These are phyloP conservation scores for Dimargaris xerosporica DNA, from an alignment of 192 early-diverging fungal species.

Conservation along the genomic window DNA sequence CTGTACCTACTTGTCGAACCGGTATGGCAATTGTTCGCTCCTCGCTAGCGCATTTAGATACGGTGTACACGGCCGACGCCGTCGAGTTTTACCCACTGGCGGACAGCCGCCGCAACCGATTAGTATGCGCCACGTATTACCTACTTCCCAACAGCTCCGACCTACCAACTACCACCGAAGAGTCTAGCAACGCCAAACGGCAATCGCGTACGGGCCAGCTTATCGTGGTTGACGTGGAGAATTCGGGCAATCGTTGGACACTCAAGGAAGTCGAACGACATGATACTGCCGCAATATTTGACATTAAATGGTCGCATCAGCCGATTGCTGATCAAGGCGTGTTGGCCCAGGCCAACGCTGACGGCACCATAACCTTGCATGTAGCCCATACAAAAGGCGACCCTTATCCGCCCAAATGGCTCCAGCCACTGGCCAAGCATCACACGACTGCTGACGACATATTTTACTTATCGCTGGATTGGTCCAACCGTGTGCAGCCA, in stretches of 20 bases:
- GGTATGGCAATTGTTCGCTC: too few species aligned
- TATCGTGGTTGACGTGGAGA: not conserved
- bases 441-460: conserved; percentile 31
- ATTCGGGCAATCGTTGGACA: not conserved
- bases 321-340: conserved; percentile 28
- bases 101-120: not conserved
- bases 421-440: conserved; percentile 18
- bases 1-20: too few species aligned
- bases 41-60: conserved; percentile 10
- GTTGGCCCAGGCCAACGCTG: conserved; percentile 43
- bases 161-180: not conserved
- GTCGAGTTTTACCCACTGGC: conserved; percentile 5
- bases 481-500: conserved; percentile 44
- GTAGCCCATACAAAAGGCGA: conserved; percentile 22
- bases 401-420: conserved; percentile 18
- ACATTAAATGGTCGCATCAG: conserved; percentile 56
- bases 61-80: not conserved
- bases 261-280: conserved; percentile 29
- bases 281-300: conserved; percentile 48
- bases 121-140: conserved; percentile 9
- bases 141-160: not conserved
- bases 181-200: not conserved
- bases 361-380: conserved; percentile 39
- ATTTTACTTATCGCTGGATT: conserved; percentile 78
- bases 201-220: conserved; percentile 10